Conservation (phyloP, 2,329 filamentous ascomycete genomes). For the Emergomyces pasteurianus region DNA sequence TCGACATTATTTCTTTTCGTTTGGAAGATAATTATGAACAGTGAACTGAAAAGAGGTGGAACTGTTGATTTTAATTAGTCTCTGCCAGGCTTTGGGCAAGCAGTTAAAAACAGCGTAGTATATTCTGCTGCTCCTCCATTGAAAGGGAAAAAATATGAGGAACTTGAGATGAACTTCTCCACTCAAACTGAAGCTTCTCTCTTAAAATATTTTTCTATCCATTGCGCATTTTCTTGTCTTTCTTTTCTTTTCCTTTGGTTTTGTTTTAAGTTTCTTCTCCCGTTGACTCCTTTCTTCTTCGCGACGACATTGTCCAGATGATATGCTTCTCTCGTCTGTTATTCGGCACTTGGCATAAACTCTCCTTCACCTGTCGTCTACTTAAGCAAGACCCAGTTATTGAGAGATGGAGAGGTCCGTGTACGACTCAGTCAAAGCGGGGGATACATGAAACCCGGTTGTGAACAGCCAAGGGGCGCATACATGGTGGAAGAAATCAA, state of each 20-base stretch:
- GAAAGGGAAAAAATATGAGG: background rate
- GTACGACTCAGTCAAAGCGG: background rate
- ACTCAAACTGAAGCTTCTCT: background rate
- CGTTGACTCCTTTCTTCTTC: background rate
- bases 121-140: background rate
- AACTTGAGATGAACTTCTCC: background rate
- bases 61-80: constrained; percentile 4
- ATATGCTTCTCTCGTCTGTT: background rate
- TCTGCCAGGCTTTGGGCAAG: background rate
- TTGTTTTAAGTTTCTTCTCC: background rate
- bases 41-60: background rate
- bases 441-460: background rate
- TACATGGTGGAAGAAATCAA: background rate
- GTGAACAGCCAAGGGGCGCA: background rate
- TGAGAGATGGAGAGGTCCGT: background rate
- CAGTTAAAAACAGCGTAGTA: background rate
- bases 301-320: background rate
- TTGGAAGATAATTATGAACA: constrained; percentile 28
- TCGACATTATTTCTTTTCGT: background rate
- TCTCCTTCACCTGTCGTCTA: background rate
- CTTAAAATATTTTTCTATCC: background rate
- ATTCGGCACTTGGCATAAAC: background rate
- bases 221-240: background rate
- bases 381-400: background rate
- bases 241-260: background rate